Percentiles rank a stretch among this genome's conserved stretches.
Conservation (phyloP, 805 yeast genomes). For the Kregervanrija pseudodelftensis region DNA sequence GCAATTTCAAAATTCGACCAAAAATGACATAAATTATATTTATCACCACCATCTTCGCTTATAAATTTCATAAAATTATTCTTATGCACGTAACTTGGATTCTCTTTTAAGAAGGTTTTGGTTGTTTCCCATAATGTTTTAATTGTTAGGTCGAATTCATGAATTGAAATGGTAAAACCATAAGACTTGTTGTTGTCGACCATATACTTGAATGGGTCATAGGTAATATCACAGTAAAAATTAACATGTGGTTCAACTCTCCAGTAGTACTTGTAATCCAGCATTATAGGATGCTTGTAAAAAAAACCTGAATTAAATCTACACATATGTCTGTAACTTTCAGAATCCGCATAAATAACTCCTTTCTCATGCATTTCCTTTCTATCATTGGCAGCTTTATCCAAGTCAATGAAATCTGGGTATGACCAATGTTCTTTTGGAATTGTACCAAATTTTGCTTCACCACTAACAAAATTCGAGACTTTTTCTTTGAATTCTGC, state of each 20-base stretch:
- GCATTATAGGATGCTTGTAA: constrained; percentile 50
- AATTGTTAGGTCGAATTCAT: constrained; percentile 57
- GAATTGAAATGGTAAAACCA: constrained; percentile 61
- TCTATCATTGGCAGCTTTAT: constrained; percentile 59
- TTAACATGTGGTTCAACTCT: constrained; percentile 67
- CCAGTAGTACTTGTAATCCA: constrained; percentile 65
- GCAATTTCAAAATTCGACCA: constrained; percentile 80
- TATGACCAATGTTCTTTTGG: constrained; percentile 81
- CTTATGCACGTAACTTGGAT: constrained; percentile 34
- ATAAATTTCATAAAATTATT: constrained; percentile 58
- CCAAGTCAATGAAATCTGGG: constrained; percentile 73
- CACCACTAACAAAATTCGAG: constrained; percentile 52
- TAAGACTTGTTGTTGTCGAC: constrained; percentile 46
- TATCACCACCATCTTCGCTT: constrained; percentile 53
- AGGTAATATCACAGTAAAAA: constrained; percentile 52
- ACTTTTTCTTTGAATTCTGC: constrained; percentile 61
- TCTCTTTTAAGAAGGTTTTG: constrained; percentile 33
- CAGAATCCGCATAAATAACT: constrained; percentile 34
- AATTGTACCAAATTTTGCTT: constrained; percentile 62
- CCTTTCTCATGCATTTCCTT: constrained; percentile 40
- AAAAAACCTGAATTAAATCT: constrained; percentile 44
- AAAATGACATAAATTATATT: constrained; percentile 71
- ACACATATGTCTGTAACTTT: constrained; percentile 42
- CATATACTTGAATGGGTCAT: constrained; percentile 59
- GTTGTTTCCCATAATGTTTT: constrained; percentile 51